These are phyloP conservation scores for Plasmodium sp. DNA, from an alignment of 169 alveolate genomes.

Conservation along the genomic window DNA sequence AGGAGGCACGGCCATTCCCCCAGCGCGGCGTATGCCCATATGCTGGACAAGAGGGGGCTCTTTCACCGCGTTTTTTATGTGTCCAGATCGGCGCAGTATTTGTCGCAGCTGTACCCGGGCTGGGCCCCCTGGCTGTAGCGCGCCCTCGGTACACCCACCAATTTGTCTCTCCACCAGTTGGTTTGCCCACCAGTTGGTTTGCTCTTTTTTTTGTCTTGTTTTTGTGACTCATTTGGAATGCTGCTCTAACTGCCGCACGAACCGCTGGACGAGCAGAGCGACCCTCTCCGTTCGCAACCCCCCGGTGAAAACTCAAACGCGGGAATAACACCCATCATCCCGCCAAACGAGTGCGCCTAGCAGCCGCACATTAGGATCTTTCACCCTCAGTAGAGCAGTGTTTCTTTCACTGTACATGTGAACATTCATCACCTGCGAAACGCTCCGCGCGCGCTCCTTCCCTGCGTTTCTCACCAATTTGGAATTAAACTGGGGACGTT, in stretches of 20 bases:
- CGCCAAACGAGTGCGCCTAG: background rate
- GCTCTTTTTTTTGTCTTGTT: background rate
- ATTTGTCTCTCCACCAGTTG: background rate
- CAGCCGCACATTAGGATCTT: background rate
- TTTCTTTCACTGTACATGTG: background rate
- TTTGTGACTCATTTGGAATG: too few relatives aligned
- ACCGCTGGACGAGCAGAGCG: too few relatives aligned
- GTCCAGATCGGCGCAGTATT: conserved; percentile 6
- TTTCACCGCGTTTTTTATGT: background rate
- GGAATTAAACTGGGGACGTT: background rate
- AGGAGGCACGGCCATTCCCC: too few relatives aligned
- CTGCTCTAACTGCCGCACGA: too few relatives aligned
- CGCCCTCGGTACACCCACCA: background rate
- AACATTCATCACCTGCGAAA: background rate
- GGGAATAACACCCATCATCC: background rate
- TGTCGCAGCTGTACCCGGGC: background rate
- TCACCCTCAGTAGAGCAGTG: background rate
- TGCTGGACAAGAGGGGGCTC: background rate
- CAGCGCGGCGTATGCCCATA: background rate
- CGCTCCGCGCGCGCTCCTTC: background rate
- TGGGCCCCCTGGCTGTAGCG: conserved; percentile 30
- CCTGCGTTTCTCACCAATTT: background rate
- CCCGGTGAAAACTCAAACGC: background rate
- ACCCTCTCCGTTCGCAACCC: too few relatives aligned
- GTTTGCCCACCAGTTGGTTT: background rate